Conservation (phyloP, 139 green algal species). For the Micractinium conductrix region DNA sequence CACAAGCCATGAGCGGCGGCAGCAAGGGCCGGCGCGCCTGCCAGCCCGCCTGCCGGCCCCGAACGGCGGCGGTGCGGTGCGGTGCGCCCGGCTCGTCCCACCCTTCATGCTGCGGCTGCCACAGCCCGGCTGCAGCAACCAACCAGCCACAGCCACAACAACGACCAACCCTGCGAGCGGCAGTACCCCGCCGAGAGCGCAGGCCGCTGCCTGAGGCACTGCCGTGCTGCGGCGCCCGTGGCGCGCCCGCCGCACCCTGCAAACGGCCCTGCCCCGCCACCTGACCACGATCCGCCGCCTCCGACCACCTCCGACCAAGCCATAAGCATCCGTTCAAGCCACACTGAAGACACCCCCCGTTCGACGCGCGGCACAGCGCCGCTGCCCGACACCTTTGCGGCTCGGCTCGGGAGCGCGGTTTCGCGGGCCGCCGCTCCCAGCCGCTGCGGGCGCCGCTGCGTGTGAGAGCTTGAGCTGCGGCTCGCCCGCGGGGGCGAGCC, state of each 20-base stretch:
- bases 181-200: background rate
- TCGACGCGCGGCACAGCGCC: background rate
- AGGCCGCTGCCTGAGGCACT: background rate
- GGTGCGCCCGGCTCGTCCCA: background rate
- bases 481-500: slow-evolving; percentile 11
- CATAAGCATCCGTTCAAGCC: background rate
- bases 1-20: background rate
- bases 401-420: background rate
- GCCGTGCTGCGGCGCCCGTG: background rate
- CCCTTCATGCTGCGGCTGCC: background rate
- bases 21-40: background rate
- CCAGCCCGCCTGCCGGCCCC: background rate
- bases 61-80: background rate
- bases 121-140: background rate
- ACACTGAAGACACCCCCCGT: background rate
- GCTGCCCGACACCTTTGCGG: background rate
- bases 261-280: too few species aligned
- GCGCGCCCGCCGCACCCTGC: background rate
- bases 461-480: slow-evolving; percentile 15
- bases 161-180: too few species aligned
- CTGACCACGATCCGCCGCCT: too few species aligned
- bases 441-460: slow-evolving; percentile 14
- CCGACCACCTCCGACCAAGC: background rate
- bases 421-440: background rate
- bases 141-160: too few species aligned